Evolutionary conservation across 768 basidiomycete species (phyloP).

Genomic region (Holtermanniella nyarrowii): DNA sequence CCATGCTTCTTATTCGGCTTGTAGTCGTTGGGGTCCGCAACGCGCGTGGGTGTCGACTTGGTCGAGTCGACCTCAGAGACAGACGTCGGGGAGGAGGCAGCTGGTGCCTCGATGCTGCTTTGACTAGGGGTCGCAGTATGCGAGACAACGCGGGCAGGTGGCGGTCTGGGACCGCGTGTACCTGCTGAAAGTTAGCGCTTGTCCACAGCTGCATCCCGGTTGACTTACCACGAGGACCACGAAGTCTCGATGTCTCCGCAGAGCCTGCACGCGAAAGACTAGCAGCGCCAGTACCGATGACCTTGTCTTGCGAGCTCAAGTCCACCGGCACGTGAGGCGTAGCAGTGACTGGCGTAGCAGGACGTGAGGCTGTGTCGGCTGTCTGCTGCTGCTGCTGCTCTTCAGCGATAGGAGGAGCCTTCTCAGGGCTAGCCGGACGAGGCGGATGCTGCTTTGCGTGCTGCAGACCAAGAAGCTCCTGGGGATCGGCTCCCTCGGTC

Average conservation of each 20-base stretch:
- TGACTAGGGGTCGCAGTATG: conserved; percentile 4
- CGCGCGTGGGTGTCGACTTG: conserved; percentile 2
- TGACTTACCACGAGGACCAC: conserved; percentile 27
- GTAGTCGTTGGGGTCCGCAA: not conserved
- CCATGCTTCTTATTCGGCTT: conserved; percentile 10
- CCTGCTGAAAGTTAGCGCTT: not conserved
- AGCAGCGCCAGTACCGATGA: conserved; percentile 1
- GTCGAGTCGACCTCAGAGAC: not conserved
- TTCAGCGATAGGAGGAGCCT: not conserved
- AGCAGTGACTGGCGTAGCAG: conserved; percentile 1
- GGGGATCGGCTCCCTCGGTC: conserved; percentile 54
- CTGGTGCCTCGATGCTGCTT: conserved; percentile 3
- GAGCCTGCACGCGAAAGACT: conserved; percentile 22
- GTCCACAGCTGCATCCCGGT: too few species aligned
- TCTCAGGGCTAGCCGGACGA: not conserved
- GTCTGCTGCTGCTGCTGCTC: not conserved
- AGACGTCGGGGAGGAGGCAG: not conserved
- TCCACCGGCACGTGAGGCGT: conserved; percentile 1
- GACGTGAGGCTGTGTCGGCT: not conserved
- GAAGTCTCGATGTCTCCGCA: conserved; percentile 20
- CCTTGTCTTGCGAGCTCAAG: conserved; percentile 3
- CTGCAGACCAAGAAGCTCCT: conserved; percentile 57
- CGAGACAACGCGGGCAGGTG: conserved; percentile 13
- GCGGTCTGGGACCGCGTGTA: conserved; percentile 28
- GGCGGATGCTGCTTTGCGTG: conserved; percentile 49